Conservation (phyloP, 805 yeast genomes). For the Sugiyamaella floridensis region DNA sequence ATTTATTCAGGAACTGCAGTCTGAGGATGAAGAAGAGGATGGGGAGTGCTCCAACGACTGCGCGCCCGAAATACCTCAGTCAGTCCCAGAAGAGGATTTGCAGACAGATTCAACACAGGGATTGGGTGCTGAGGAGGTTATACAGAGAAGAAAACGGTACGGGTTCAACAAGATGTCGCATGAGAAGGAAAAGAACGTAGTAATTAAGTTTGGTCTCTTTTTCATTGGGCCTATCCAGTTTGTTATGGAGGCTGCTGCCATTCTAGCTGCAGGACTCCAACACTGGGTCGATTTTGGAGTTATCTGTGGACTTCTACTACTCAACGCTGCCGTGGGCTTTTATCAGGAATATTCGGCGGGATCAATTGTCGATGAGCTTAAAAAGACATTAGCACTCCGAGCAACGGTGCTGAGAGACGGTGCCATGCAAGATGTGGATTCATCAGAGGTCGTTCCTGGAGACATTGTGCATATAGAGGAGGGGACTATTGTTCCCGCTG, state of each 20-base stretch:
- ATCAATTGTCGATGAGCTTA: conserved; percentile 93
- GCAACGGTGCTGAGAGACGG: conserved; percentile 85
- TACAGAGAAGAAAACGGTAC: conserved; percentile 79
- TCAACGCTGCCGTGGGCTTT: conserved; percentile 93
- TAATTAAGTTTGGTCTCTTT: conserved; percentile 76
- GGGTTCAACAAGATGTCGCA: conserved; percentile 90
- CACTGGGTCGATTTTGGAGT: conserved; percentile 99
- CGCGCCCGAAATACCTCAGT: conserved; percentile 57
- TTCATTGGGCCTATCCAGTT: conserved; percentile 94
- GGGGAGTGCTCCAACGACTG: conserved; percentile 29
- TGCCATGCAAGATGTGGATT: conserved; percentile 62
- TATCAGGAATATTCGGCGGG: conserved; percentile 97
- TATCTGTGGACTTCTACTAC: conserved; percentile 75
- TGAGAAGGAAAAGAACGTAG: conserved; percentile 63
- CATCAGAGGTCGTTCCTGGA: conserved; percentile 91
- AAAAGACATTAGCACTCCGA: conserved; percentile 87
- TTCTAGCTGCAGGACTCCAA: conserved; percentile 90
- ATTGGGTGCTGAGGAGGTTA: conserved; percentile 69
- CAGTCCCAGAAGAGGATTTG: conserved; percentile 79
- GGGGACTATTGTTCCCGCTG: conserved; percentile 89
- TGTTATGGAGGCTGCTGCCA: conserved; percentile 96
- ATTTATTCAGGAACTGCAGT: conserved; percentile 60
- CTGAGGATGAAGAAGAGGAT: conserved; percentile 43
- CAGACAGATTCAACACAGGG: conserved; percentile 77
- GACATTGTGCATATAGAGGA: conserved; percentile 88